Evolutionary conservation across 169 alveolate genomes (phyloP), one percentile per base, ranked within the genome.

Genomic region (Cryptosporidium canis): DNA sequence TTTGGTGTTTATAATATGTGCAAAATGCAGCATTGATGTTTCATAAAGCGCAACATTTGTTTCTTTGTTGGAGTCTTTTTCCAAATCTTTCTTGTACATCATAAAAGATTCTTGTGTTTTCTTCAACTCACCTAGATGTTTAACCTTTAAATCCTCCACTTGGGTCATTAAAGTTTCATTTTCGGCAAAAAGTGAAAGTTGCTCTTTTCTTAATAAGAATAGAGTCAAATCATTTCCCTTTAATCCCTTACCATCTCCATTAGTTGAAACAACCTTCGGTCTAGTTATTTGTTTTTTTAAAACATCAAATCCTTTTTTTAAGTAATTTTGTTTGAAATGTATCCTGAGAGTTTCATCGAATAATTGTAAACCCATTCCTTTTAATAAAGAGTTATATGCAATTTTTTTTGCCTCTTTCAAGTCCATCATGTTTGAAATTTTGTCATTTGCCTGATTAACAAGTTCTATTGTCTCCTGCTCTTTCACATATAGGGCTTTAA

Each of bases 41-140:
- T 77, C 87, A 58, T 56, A 77, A 14, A 58, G 29, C 24, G 72
- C 87, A 35, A 77, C 71, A 58, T 61, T 77, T 77, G 37, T 39
- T 21, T 61, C 72, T 29, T 21, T 63, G 37, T 58, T 53, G 1
- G 77, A 35, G 14, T 48, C 64, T 31, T 21, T 55, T 35, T 77
- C 87, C 27, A 77, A 27, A 31, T 77, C 72, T 43, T 41, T 77
- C 33, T 48, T 77, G 27, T 77, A 77, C 87, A 56, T 77, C 47
- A 77, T 56, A 61, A 77, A 77, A n/a, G 87, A 55, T 14, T 77
- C 87, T 61, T 77, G 87, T 0, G 87, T 77, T 58, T 77, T 77
- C 24, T 55, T 77, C 18, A 77, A 43, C 44, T 77, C 87, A 21
- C 61, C 72, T 77, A 77, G 24, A 77, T 77, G 87, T 33, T 77